Evolutionary conservation across 345 rosid genomes (phyloP).

Genomic region (Kernera saxatilis): DNA sequence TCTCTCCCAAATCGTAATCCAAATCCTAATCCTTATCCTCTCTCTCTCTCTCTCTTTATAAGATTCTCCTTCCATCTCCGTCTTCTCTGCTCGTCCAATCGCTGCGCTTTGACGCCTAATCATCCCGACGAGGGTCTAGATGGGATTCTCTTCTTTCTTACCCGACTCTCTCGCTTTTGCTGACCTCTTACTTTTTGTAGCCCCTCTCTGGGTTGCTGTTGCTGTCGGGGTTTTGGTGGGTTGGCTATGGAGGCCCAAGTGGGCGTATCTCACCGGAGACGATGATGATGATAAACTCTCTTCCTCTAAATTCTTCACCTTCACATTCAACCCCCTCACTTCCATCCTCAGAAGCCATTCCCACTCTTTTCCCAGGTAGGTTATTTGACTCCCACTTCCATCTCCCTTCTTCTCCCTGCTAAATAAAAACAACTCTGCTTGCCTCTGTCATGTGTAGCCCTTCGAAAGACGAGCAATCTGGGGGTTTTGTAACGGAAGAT

Average conservation of each 20-base stretch:
- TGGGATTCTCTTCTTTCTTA: conserved; percentile 52
- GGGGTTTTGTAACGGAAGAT: conserved; percentile 44
- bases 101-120: conserved; percentile 22
- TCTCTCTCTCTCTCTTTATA: not conserved
- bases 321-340: conserved; percentile 41
- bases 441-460: not conserved
- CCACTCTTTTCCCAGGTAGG: conserved; percentile 58
- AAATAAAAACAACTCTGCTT: not conserved
- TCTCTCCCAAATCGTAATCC: conserved; percentile 61
- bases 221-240: conserved; percentile 82
- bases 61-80: not conserved
- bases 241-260: conserved; percentile 92
- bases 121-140: conserved; percentile 11
- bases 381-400: conserved; percentile 16
- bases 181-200: conserved; percentile 46
- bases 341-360: conserved; percentile 37
- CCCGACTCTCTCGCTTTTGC: conserved; percentile 44
- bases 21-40: conserved; percentile 66
- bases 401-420: not conserved
- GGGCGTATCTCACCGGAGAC: conserved; percentile 51
- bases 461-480: conserved; percentile 37
- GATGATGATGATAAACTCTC: conserved; percentile 35
- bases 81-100: conserved; percentile 36
- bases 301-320: conserved; percentile 12
- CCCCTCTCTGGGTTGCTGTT: conserved; percentile 84